Percentiles rank a stretch among this genome's conserved stretches.
Conservation (phyloP, 345 rosid genomes). For the Erucastrum elatum region DNA sequence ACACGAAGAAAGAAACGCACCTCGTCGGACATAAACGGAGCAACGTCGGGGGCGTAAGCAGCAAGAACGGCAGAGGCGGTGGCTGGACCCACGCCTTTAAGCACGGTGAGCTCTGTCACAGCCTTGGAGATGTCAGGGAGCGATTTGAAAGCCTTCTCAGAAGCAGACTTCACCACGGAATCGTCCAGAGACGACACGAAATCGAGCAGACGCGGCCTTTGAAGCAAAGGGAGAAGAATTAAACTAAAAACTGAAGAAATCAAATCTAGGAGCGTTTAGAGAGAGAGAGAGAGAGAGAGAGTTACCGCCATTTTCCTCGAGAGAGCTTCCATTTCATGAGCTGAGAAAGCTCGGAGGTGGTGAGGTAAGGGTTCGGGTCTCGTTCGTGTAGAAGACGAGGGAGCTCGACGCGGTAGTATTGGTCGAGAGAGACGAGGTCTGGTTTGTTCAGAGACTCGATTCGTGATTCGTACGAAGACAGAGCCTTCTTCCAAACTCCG, state of each 20-base stretch:
- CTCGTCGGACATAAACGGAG: no score
- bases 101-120: slow-evolving; percentile 64
- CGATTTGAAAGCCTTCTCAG: slow-evolving; percentile 67
- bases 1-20: no score
- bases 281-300: no score
- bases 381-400: slow-evolving; percentile 63
- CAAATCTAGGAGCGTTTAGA: no score
- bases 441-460: slow-evolving; percentile 68
- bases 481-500: slow-evolving; percentile 56
- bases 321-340: slow-evolving; percentile 95
- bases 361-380: slow-evolving; percentile 77
- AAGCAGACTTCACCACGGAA: slow-evolving; percentile 61
- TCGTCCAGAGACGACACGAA: slow-evolving; percentile 74
- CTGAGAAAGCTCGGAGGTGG: slow-evolving; percentile 72
- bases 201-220: slow-evolving; percentile 77
- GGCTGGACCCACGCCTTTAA: slow-evolving; percentile 94
- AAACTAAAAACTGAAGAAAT: no score
- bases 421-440: slow-evolving; percentile 66
- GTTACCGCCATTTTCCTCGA: slow-evolving; percentile 92
- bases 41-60: slow-evolving; percentile 75
- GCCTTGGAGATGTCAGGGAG: slow-evolving; percentile 79
- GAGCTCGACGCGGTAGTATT: slow-evolving; percentile 63
- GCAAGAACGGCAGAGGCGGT: slow-evolving; percentile 89
- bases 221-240: neutral
- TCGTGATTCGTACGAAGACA: slow-evolving; percentile 56